phyloP scores from a whole-genome alignment of 2,329 filamentous ascomycete genomes.

The Alternaria hordeiaustralica region DNA sequence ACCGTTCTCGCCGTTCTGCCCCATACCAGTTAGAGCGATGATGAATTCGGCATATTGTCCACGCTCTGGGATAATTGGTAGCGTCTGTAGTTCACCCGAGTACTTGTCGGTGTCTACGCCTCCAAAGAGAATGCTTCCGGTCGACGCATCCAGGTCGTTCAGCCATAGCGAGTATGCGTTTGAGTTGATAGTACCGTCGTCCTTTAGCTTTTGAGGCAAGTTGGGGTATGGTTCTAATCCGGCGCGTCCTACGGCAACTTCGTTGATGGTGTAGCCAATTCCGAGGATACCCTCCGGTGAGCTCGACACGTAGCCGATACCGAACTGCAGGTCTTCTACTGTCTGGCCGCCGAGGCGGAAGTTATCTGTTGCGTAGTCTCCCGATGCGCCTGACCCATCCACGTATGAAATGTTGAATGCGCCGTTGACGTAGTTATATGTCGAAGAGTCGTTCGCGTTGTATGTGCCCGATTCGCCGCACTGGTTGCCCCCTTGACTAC shows the following conservation, averaged over 20 bases:
- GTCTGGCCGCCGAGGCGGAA: conserved; percentile 64
- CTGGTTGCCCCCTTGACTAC: conserved; percentile 55
- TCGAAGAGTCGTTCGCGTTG: conserved; percentile 72
- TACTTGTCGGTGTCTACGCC: conserved; percentile 82
- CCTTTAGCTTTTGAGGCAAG: conserved; percentile 69
- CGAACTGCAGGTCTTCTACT: conserved; percentile 70
- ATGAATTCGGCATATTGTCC: conserved; percentile 60
- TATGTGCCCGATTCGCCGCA: conserved; percentile 73
- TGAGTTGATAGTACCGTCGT: conserved; percentile 66
- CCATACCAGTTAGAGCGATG: conserved; percentile 59
- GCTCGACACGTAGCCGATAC: conserved; percentile 69
- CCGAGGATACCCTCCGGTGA: conserved; percentile 77
- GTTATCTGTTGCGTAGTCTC: conserved; percentile 81
- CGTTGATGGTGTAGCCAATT: conserved; percentile 81
- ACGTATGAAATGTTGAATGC: conserved; percentile 89
- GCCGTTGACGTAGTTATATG: conserved; percentile 74
- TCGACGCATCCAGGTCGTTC: conserved; percentile 65
- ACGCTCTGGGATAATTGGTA: conserved; percentile 63
- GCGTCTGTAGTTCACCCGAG: conserved; percentile 65
- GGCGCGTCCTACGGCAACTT: conserved; percentile 71
- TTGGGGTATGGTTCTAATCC: conserved; percentile 61
- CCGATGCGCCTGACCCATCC: conserved; percentile 76
- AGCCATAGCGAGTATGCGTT: conserved; percentile 74
- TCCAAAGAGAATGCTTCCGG: conserved; percentile 77
- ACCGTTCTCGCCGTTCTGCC: conserved; percentile 50